phyloP scores from a whole-genome alignment of 768 basidiomycete genomes.

The Podaxis sp. region DNA sequence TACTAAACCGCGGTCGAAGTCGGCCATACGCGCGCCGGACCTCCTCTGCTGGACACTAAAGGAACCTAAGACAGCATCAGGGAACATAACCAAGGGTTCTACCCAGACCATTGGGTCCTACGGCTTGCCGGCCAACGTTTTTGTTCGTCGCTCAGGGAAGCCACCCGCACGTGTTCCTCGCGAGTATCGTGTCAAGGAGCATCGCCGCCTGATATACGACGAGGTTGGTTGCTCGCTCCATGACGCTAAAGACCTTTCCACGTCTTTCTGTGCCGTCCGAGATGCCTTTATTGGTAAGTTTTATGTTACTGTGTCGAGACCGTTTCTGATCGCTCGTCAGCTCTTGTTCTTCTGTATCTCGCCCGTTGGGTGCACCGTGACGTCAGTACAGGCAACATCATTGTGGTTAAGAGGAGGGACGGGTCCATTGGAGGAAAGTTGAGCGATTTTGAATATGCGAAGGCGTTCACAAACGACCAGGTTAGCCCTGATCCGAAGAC shows the following conservation, averaged over 20 bases:
- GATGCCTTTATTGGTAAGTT: not conserved
- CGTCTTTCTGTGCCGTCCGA: not conserved
- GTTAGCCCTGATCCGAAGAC: conserved; percentile 3
- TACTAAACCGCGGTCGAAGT: not conserved
- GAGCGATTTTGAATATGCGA: conserved; percentile 12
- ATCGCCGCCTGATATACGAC: not conserved
- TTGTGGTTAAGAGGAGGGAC: not conserved
- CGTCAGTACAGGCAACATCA: conserved; percentile 7
- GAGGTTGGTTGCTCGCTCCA: conserved; percentile 14
- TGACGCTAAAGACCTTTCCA: conserved; percentile 26
- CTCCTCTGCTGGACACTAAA: not conserved
- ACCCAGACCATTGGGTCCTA: not conserved
- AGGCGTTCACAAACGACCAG: not conserved
- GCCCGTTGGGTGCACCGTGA: conserved; percentile 14
- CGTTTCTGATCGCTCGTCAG: not conserved
- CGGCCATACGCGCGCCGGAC: not conserved
- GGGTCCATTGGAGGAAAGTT: not conserved
- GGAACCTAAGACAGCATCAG: not conserved
- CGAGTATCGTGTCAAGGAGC: not conserved
- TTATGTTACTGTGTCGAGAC: not conserved
- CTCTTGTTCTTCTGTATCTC: conserved; percentile 8
- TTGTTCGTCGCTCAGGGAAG: not conserved
- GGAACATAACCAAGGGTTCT: not conserved
- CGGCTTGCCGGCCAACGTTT: not conserved
- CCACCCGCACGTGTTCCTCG: not conserved